Base-by-base conservation (phyloP, 345 rosid species). In the Kernera saxatilis region DNA sequence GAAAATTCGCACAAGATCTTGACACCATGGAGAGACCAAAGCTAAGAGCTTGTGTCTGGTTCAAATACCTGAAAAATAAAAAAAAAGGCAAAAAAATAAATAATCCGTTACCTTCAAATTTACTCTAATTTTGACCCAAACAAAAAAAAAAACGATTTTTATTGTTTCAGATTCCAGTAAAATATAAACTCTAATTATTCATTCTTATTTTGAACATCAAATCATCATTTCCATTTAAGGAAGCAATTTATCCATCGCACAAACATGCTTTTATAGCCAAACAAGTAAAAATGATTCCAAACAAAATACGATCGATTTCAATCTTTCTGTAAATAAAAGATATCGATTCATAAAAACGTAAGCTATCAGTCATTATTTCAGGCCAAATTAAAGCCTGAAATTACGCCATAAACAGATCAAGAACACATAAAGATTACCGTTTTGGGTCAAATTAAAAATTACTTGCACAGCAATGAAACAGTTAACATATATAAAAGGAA, bases 1-100 rank as follows among this genome's bases (percentile, higher is more conserved):
- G 71, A 55, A 88, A 76, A 81, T 71, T 84, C 57, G 75, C 75
- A 67, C 81, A 82, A 70, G 87, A 81, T 66, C 85, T 83, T 12
- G 87, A 80, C 55, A 86, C 29, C 86, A 81, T 84, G 62, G 59
- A 64, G 59, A 64, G 56, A 71, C 57, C 10, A 37, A 27, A 71
- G 60, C 65, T 56, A 46, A 40, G n/a, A 14, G 52, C 25, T 52
- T 46, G 35, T 70, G 7, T 48, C 59, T 48, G 2, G 2, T 46
- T 46, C 49, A 19, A 26, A 22, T 3, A 59, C 45, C 43, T 21
- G 30, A 9, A 2, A 35, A 23, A 36, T 0, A 13, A 35, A 46
- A 33, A 25, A 23, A 13, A 60, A 22, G n/a, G n/a, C n/a, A 13
- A 57, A 57, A 0, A 2, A 19, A 21, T 35, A 0, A 18, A 27